Conservation (phyloP, 2,329 filamentous ascomycete genomes). For the Coniosporium tulheliwenetii region DNA sequence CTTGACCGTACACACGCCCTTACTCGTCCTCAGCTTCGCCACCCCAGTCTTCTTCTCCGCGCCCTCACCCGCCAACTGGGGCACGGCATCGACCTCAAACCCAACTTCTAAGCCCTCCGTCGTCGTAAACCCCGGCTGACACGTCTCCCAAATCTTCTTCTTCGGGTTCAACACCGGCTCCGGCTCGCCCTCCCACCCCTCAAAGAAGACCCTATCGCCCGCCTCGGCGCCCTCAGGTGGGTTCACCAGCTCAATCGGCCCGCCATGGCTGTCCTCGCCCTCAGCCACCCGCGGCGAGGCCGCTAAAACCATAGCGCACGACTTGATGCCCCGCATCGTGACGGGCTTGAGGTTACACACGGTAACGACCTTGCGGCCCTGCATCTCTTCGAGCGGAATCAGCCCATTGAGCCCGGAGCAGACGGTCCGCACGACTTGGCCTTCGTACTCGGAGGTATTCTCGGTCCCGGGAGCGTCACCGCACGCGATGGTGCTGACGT, state of each 20-base stretch:
- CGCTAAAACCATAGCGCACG: slow-evolving; percentile 80
- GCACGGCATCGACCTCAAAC: slow-evolving; percentile 67
- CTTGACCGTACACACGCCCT: slow-evolving; percentile 70
- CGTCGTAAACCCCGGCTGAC: slow-evolving; percentile 93
- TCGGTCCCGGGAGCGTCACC: slow-evolving; percentile 75
- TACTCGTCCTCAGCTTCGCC: slow-evolving; percentile 56
- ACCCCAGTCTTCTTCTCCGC: slow-evolving; percentile 32
- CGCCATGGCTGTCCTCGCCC: slow-evolving; percentile 75
- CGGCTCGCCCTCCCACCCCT: slow-evolving; percentile 86
- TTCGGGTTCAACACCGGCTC: slow-evolving; percentile 93
- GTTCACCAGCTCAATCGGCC: slow-evolving; percentile 80
- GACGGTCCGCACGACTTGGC: slow-evolving; percentile 82
- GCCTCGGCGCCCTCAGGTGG: slow-evolving; percentile 66
- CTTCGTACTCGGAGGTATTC: slow-evolving; percentile 82
- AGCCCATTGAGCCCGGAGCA: slow-evolving; percentile 94
- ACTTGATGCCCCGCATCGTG: slow-evolving; percentile 88
- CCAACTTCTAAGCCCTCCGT: slow-evolving; percentile 66
- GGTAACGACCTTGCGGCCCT: slow-evolving; percentile 83
- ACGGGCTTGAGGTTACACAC: slow-evolving; percentile 98
- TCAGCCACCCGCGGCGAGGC: slow-evolving; percentile 73
- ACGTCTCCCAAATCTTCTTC: slow-evolving; percentile 98
- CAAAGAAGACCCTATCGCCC: slow-evolving; percentile 81
- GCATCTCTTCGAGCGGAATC: slow-evolving; percentile 88
- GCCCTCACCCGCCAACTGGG: slow-evolving; percentile 54
- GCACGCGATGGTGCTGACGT: slow-evolving; percentile 87